phyloP scores from a whole-genome alignment of 768 basidiomycete genomes.

The Russula dissimulans region DNA sequence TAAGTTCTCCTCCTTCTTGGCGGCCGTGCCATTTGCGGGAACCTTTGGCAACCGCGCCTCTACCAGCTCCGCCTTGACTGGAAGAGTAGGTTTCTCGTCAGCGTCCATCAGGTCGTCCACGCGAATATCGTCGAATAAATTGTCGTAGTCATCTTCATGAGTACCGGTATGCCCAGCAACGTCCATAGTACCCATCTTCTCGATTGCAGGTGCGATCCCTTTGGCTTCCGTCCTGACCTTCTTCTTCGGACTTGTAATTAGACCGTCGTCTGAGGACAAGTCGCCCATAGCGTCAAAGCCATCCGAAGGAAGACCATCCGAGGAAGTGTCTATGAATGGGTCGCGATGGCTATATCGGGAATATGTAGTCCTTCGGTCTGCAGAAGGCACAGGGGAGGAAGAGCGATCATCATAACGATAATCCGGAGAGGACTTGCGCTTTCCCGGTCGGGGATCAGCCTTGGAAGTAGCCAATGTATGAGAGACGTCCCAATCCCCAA shows the following conservation, averaged over 20 bases:
- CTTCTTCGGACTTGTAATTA: slow-evolving; percentile 61
- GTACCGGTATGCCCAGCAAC: slow-evolving; percentile 33
- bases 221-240: slow-evolving; percentile 40
- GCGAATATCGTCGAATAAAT: slow-evolving; percentile 43
- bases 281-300: slow-evolving; percentile 19
- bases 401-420: slow-evolving; percentile 18
- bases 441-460: slow-evolving; percentile 35
- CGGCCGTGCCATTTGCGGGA: slow-evolving; percentile 19
- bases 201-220: slow-evolving; percentile 44
- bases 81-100: slow-evolving; percentile 44
- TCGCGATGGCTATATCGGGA: slow-evolving; percentile 16
- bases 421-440: slow-evolving; percentile 56
- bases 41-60: slow-evolving; percentile 21
- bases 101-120: slow-evolving; percentile 52
- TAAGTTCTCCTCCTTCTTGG: slow-evolving; percentile 42
- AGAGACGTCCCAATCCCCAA: slow-evolving; percentile 59
- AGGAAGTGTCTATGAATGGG: slow-evolving; percentile 23
- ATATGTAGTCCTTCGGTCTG: slow-evolving; percentile 2
- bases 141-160: slow-evolving; percentile 31
- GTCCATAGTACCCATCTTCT: slow-evolving; percentile 49
- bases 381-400: slow-evolving; percentile 22
- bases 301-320: slow-evolving; percentile 25
- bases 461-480: slow-evolving; percentile 32
- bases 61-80: slow-evolving; percentile 23
- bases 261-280: slow-evolving; percentile 49